Base-by-base conservation (phyloP, 2,329 filamentous ascomycete species). In the Neopestalotiopsis sp. region DNA sequence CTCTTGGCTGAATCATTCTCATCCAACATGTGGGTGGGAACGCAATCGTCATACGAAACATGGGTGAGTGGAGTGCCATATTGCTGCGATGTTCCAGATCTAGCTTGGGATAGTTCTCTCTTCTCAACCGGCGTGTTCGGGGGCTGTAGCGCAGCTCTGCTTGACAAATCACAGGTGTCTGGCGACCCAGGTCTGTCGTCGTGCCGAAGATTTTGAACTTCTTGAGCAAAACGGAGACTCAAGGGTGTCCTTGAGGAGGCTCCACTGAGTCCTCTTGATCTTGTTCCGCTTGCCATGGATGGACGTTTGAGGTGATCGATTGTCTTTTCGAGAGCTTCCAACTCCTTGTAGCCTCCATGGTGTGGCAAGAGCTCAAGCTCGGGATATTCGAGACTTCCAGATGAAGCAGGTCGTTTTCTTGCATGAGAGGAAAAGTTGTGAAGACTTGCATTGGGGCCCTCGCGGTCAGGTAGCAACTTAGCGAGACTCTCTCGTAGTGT, bases 311-410 rank as follows among this genome's bases (percentile, higher is more conserved):
- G 75, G 2, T 68, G 73, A 4, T 71, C 75, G n/a, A 80, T 79
- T 57, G 78, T 75, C 45, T 73, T 68, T 67, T 77, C 76, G 5
- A 79, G 70, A 38, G 78, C 78, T 58, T 78, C 71, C 4, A 80
- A 65, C 57, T 80, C 79, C 66, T 74, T 73, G 65, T 76, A 79
- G 1, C 76, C 74, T 17, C 71, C 74, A n/a, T 73, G 72, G 57
- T 74, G 76, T 6, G 79, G 78, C 53, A 78, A 73, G 45, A 80
- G 74, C 66, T 81, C 78, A 7, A 81, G 76, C 63, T 80, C 79
- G 0, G 78, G 79, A n/a, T 80, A 80, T 61, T 80, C 79, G 7
- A 79, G 68, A 67, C 74, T 45, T 17, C 71, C 67, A 20, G 70
- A 66, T 14, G 61, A 38, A 42, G 67, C 69, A n/a, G 32, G 68